These are phyloP conservation scores for Puccinia triticina DNA, from an alignment of 1,284 basidiomycete species.

Conservation along the genomic window DNA sequence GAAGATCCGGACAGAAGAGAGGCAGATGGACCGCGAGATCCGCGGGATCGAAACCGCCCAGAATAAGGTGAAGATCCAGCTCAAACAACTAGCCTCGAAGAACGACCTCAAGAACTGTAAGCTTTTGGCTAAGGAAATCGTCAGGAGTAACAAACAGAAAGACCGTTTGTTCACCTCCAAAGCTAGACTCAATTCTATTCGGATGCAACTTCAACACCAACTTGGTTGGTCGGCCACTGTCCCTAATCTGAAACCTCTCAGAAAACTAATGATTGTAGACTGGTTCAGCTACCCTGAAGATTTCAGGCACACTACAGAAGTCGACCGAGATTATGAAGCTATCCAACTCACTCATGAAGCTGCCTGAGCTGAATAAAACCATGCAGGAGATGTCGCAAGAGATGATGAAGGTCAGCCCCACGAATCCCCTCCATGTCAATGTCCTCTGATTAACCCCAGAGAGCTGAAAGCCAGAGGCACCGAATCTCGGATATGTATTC, in stretches of 20 bases:
- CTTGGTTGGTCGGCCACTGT: constrained; percentile 69
- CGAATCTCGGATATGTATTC: constrained; percentile 44
- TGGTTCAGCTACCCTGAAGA: constrained; percentile 86
- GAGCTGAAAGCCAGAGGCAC: neutral
- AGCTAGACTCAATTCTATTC: constrained; percentile 87
- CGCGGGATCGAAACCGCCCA: constrained; percentile 85
- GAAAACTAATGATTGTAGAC: neutral
- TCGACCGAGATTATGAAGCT: constrained; percentile 99
- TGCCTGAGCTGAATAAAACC: constrained; percentile 85
- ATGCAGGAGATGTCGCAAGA: constrained; percentile 99
- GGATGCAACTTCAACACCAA: constrained; percentile 87
- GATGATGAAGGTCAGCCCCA: constrained; percentile 81
- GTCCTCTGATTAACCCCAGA: too few species aligned
- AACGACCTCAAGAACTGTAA: constrained; percentile 90
- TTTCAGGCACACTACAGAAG: constrained; percentile 93
- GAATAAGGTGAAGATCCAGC: constrained; percentile 75
- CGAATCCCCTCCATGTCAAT: too few species aligned
- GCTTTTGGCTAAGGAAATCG: constrained; percentile 89
- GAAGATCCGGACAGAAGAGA: constrained; percentile 76
- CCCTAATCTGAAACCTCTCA: neutral
- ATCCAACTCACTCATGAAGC: constrained; percentile 84
- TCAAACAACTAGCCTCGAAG: constrained; percentile 87
- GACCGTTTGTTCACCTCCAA: constrained; percentile 88
- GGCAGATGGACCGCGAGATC: constrained; percentile 85
- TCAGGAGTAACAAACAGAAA: constrained; percentile 90